These are phyloP conservation scores for Candida vartiovaarae DNA, from an alignment of 805 yeast genomes.

Conservation along the genomic window DNA sequence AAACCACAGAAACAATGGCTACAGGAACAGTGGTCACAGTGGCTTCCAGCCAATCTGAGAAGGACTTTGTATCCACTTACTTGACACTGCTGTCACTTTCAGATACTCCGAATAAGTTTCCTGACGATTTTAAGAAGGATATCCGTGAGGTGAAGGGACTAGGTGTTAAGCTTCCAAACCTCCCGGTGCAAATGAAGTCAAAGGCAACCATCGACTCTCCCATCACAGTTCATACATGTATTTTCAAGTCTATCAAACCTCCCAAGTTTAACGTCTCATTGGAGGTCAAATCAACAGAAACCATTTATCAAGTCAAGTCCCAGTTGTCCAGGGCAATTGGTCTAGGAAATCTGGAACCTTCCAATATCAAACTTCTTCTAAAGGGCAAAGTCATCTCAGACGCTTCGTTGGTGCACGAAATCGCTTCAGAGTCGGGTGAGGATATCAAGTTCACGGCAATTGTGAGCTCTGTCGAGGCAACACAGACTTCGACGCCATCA, in stretches of 20 bases:
- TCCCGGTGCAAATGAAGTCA: slow-evolving; percentile 32
- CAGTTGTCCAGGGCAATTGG: slow-evolving; percentile 21
- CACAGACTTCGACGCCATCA: neutral
- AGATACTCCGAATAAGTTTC: slow-evolving; percentile 1
- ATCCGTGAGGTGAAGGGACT: slow-evolving; percentile 6
- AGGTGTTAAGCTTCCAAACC: slow-evolving; percentile 32
- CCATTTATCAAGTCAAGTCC: slow-evolving; percentile 28
- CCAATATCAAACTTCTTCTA: slow-evolving; percentile 42
- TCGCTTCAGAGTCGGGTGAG: slow-evolving; percentile 21
- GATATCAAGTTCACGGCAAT: slow-evolving; percentile 37
- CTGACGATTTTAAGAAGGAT: slow-evolving; percentile 10
- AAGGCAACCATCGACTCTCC: neutral
- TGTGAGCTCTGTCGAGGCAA: slow-evolving; percentile 12
- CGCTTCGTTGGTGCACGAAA: slow-evolving; percentile 30
- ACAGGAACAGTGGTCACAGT: slow-evolving; percentile 11
- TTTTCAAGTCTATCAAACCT: slow-evolving; percentile 61
- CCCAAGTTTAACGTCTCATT: slow-evolving; percentile 51
- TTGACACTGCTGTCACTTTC: slow-evolving; percentile 16
- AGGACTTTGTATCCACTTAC: slow-evolving; percentile 15
- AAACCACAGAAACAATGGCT: neutral
- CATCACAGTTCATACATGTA: slow-evolving; percentile 15
- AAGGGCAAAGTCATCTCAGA: slow-evolving; percentile 62
- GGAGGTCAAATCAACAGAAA: slow-evolving; percentile 21
- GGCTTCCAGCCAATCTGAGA: slow-evolving; percentile 10
- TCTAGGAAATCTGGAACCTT: slow-evolving; percentile 26